Evolutionary conservation across 2,329 filamentous ascomycete genomes (phyloP).

Genomic region (Sclerotinia trifoliorum): DNA sequence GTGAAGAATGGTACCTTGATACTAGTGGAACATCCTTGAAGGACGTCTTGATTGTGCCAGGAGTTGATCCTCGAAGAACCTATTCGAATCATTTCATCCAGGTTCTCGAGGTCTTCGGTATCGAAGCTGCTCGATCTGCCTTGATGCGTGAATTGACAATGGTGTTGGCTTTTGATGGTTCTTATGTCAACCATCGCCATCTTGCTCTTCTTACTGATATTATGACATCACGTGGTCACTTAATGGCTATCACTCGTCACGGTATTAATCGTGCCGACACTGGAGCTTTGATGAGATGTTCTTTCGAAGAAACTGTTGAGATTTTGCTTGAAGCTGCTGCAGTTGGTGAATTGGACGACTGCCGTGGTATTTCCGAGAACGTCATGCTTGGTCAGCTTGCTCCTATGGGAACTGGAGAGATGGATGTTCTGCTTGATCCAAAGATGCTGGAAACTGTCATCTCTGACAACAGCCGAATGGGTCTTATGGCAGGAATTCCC

Average conservation of each 20-base stretch:
- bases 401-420: conserved; percentile 94
- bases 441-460: conserved; percentile 95
- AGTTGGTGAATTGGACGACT: conserved; percentile 93
- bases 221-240: conserved; percentile 91
- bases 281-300: conserved; percentile 97
- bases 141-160: conserved; percentile 85
- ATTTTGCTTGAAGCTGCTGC: conserved; percentile 95
- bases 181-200: conserved; percentile 98
- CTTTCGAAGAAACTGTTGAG: conserved; percentile 98
- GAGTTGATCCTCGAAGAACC: conserved; percentile 81
- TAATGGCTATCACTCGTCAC: conserved; percentile 96
- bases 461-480: conserved; percentile 84
- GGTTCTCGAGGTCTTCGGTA: conserved; percentile 90
- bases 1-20: conserved; percentile 93
- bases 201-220: conserved; percentile 93
- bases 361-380: conserved; percentile 97
- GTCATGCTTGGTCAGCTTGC: conserved; percentile 97
- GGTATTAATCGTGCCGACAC: conserved; percentile 98
- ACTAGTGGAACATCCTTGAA: conserved; percentile 87
- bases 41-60: conserved; percentile 79
- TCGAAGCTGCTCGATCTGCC: conserved; percentile 86
- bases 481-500: conserved; percentile 75
- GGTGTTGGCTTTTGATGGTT: conserved; percentile 97
- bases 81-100: conserved; percentile 97
- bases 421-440: conserved; percentile 89